phyloP scores from a whole-genome alignment of 1,284 basidiomycete genomes.

The Vanrija humicola region DNA sequence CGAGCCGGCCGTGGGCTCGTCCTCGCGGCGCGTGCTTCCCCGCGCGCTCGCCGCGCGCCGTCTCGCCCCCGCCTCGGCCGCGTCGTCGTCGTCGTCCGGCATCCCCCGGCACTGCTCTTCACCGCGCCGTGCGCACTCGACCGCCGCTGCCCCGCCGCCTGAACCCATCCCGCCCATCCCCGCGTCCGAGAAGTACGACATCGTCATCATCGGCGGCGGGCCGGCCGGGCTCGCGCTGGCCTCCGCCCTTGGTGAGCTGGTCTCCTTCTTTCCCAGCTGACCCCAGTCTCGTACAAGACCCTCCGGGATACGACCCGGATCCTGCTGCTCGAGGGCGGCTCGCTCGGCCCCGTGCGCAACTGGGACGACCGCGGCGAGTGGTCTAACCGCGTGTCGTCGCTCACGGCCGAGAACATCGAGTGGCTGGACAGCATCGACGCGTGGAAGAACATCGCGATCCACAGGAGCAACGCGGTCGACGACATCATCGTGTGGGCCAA shows the following conservation, averaged over 20 bases:
- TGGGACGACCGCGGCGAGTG: constrained; percentile 64
- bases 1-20: background rate
- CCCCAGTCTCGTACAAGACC: constrained; percentile 11
- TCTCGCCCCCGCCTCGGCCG: background rate
- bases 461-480: constrained; percentile 67
- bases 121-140: background rate
- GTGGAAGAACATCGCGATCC: constrained; percentile 72
- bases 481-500: constrained; percentile 84
- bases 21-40: background rate
- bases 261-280: background rate
- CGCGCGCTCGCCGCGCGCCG: background rate
- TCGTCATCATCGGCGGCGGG: constrained; percentile 92
- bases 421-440: constrained; percentile 77
- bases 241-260: constrained; percentile 69
- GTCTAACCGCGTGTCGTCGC: constrained; percentile 85
- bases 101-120: background rate
- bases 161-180: constrained; percentile 18
- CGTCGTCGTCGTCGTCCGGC: background rate
- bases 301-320: constrained; percentile 40
- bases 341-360: constrained; percentile 62
- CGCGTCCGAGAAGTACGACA: constrained; percentile 56
- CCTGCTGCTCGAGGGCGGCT: constrained; percentile 73
- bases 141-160: background rate
- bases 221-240: constrained; percentile 88
- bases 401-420: constrained; percentile 74